Conservation (phyloP, 2,329 filamentous ascomycete species). For the Pseudohalonectria lignicola region DNA sequence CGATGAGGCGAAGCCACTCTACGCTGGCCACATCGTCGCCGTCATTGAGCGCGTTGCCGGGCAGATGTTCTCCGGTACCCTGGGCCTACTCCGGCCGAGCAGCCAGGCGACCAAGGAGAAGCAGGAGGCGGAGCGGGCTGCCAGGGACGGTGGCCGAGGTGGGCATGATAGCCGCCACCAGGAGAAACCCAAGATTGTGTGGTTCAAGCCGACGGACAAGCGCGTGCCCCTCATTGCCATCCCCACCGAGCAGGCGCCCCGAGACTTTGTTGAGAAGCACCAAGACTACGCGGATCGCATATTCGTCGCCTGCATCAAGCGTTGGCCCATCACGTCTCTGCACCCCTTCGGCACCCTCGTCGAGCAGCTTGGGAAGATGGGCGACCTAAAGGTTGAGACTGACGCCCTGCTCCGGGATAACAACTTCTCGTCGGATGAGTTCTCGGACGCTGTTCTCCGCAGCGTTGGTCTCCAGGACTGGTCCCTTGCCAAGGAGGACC, state of each 20-base stretch:
- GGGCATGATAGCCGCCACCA: conserved; percentile 74
- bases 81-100: conserved; percentile 87
- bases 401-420: conserved; percentile 95
- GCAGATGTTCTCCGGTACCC: conserved; percentile 97
- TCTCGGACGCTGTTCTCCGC: conserved; percentile 89
- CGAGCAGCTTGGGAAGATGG: conserved; percentile 94
- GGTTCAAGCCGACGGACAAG: conserved; percentile 99
- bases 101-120: conserved; percentile 99
- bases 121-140: conserved; percentile 90
- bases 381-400: conserved; percentile 93
- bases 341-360: conserved; percentile 97
- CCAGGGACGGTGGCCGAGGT: conserved; percentile 71
- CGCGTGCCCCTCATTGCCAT: conserved; percentile 96
- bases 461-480: conserved; percentile 89
- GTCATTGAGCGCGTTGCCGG: conserved; percentile 95
- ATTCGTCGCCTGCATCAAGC: conserved; percentile 97
- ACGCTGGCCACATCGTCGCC: conserved; percentile 92
- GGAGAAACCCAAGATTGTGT: conserved; percentile 99
- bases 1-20: conserved; percentile 94
- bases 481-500: conserved; percentile 75
- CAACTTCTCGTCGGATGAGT: conserved; percentile 96
- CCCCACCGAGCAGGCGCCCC: conserved; percentile 91
- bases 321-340: conserved; percentile 98
- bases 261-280: conserved; percentile 97
- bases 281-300: conserved; percentile 96